phyloP scores from a whole-genome alignment of 805 yeast species.

The Yarrowia phangngaensis region DNA sequence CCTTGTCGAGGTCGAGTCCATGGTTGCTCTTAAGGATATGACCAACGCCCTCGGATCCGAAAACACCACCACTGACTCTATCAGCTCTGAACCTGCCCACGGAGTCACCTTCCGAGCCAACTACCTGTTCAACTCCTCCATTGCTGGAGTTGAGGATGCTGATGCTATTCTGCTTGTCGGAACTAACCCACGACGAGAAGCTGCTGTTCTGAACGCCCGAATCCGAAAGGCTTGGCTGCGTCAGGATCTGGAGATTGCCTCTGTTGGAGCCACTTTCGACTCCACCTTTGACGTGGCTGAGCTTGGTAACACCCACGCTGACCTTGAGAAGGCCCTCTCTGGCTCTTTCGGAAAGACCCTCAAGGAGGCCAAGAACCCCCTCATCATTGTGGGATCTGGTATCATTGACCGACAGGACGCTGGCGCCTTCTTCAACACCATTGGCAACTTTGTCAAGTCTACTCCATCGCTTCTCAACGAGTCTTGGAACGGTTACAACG shows the following conservation, averaged over 20 bases:
- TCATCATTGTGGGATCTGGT: slow-evolving; percentile 78
- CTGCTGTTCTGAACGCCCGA: slow-evolving; percentile 80
- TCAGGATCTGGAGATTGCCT: slow-evolving; percentile 59
- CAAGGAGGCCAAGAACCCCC: slow-evolving; percentile 63
- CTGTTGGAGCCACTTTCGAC: slow-evolving; percentile 72
- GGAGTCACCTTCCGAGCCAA: slow-evolving; percentile 75
- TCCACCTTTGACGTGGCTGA: slow-evolving; percentile 66
- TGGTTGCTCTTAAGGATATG: slow-evolving; percentile 78
- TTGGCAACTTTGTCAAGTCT: slow-evolving; percentile 59
- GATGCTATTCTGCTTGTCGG: slow-evolving; percentile 78
- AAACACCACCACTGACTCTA: slow-evolving; percentile 69
- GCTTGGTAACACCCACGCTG: slow-evolving; percentile 58
- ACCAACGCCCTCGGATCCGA: slow-evolving; percentile 75
- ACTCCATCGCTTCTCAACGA: slow-evolving; percentile 58
- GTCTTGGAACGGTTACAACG: slow-evolving; percentile 77
- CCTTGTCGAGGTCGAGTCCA: slow-evolving; percentile 72
- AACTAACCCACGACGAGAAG: slow-evolving; percentile 85
- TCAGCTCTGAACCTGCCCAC: slow-evolving; percentile 53
- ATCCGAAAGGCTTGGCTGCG: slow-evolving; percentile 78
- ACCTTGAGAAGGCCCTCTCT: slow-evolving; percentile 54
- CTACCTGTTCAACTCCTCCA: slow-evolving; percentile 74
- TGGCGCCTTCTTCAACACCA: slow-evolving; percentile 52
- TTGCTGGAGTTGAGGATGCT: slow-evolving; percentile 76
- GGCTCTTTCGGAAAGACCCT: slow-evolving; percentile 70
- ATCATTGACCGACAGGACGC: slow-evolving; percentile 67